Conservation (phyloP, 2,329 filamentous ascomycete species). For the Claviceps digitariae region DNA sequence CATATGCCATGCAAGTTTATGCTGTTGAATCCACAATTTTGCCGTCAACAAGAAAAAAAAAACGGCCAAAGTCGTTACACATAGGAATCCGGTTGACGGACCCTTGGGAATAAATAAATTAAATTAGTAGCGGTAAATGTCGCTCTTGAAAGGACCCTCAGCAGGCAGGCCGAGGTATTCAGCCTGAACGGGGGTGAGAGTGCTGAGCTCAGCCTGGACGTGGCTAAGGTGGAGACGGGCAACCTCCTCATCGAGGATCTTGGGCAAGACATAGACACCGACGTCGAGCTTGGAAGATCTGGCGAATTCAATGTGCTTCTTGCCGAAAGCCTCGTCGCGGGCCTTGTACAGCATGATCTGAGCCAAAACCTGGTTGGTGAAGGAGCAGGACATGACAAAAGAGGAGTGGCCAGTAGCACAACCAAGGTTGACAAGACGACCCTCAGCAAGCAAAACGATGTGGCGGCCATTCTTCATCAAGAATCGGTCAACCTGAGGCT, state of each 20-base stretch:
- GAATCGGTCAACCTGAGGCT: conserved; percentile 99
- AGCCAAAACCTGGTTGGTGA: conserved; percentile 99
- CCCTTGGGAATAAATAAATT: conserved; percentile 21
- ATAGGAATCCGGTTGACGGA: conserved; percentile 27
- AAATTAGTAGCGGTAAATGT: conserved; percentile 48
- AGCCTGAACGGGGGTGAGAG: conserved; percentile 72
- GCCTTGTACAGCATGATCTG: conserved; percentile 98
- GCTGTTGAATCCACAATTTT: conserved; percentile 31
- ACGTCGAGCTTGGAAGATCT: conserved; percentile 80
- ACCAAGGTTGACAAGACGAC: conserved; percentile 97
- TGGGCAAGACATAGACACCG: conserved; percentile 80
- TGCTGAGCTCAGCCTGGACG: conserved; percentile 87
- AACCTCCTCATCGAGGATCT: conserved; percentile 98
- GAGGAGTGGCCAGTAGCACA: conserved; percentile 98
- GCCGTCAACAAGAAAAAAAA: conserved; percentile 15
- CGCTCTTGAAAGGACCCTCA: conserved; percentile 92
- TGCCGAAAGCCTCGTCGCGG: conserved; percentile 69
- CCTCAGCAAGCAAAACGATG: conserved; percentile 97
- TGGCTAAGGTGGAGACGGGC: conserved; percentile 85
- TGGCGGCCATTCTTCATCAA: conserved; percentile 84
- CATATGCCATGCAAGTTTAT: conserved; percentile 28
- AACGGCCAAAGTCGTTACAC: conserved; percentile 21
- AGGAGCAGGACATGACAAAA: conserved; percentile 99
- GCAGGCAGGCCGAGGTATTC: conserved; percentile 82
- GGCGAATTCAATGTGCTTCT: conserved; percentile 95